These are phyloP conservation scores for Flagelloscypha sp. DNA, from an alignment of 768 basidiomycete genomes.

Conservation along the genomic window DNA sequence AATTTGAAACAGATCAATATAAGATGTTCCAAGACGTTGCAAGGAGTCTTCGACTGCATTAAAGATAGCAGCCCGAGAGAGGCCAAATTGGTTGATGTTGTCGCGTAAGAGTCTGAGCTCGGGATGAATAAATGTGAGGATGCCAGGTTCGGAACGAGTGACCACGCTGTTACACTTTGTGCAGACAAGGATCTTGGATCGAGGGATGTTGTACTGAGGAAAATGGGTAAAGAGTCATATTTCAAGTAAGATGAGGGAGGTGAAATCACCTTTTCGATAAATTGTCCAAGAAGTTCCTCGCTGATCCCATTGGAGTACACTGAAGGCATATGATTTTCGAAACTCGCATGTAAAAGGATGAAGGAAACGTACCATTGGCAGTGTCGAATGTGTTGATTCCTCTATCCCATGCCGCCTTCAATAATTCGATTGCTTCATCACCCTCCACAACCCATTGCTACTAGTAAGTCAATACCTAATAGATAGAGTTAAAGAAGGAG, in stretches of 20 bases:
- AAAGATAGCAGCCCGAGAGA: slow-evolving; percentile 24
- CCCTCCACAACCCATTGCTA: slow-evolving; percentile 43
- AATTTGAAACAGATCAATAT: slow-evolving; percentile 32
- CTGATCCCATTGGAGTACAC: slow-evolving; percentile 31
- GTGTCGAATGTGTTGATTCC: slow-evolving; percentile 33
- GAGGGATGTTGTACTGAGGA: slow-evolving; percentile 19
- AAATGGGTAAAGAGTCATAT: too few relatives aligned
- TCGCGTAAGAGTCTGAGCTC: slow-evolving; percentile 6
- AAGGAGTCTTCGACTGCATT: slow-evolving; percentile 26
- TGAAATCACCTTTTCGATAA: slow-evolving; percentile 28
- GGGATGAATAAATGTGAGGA: neutral
- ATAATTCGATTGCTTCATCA: slow-evolving; percentile 33
- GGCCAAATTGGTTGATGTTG: slow-evolving; percentile 17
- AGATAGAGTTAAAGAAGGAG: too few relatives aligned
- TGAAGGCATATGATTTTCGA: slow-evolving; percentile 9
- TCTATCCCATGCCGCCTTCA: slow-evolving; percentile 36
- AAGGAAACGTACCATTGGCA: slow-evolving; percentile 16
- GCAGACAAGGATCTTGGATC: slow-evolving; percentile 13
- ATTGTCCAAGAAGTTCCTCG: slow-evolving; percentile 34
- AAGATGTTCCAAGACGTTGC: slow-evolving; percentile 18
- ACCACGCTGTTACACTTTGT: slow-evolving; percentile 16
- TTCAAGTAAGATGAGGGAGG: too few relatives aligned
- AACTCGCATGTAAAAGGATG: slow-evolving; percentile 8
- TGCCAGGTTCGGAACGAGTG: slow-evolving; percentile 2
- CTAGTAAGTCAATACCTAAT: slow-evolving; percentile 8